These are phyloP conservation scores for Leucoagaricus sp. DNA, from an alignment of 1,284 basidiomycete genomes.

Conservation along the genomic window DNA sequence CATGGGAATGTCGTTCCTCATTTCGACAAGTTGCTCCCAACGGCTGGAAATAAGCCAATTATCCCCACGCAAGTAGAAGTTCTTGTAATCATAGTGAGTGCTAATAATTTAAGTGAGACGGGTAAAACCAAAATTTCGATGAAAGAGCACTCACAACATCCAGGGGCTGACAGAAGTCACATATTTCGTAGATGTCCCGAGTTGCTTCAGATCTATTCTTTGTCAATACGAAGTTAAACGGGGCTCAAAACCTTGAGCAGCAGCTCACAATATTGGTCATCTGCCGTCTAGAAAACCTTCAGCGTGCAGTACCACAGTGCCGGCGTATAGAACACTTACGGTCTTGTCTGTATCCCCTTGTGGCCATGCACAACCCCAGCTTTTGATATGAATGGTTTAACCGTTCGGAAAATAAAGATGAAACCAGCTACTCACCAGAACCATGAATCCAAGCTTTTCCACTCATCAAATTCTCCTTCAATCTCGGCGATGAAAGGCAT, in stretches of 20 bases:
- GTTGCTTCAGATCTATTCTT: constrained; percentile 37
- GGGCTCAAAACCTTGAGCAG: background rate
- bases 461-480: constrained; percentile 37
- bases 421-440: constrained; percentile 37
- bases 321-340: constrained; percentile 25
- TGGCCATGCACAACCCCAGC: constrained; percentile 51
- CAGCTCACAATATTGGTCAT: constrained; percentile 15
- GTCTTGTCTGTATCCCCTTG: constrained; percentile 39
- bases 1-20: constrained; percentile 40
- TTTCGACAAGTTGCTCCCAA: constrained; percentile 43
- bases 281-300: constrained; percentile 7
- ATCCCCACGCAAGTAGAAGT: constrained; percentile 41
- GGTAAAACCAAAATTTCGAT: background rate
- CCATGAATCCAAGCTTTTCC: constrained; percentile 44
- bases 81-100: constrained; percentile 42
- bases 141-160: constrained; percentile 38
- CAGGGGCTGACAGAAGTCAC: constrained; percentile 44
- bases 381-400: constrained; percentile 20
- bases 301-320: background rate
- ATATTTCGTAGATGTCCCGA: constrained; percentile 34
- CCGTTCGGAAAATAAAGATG: background rate
- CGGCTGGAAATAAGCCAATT: constrained; percentile 44
- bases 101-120: constrained; percentile 22
- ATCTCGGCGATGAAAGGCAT: constrained; percentile 47
- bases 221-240: background rate